Conservation (phyloP, 75 land plant genomes). For the Gnetum montanum region DNA sequence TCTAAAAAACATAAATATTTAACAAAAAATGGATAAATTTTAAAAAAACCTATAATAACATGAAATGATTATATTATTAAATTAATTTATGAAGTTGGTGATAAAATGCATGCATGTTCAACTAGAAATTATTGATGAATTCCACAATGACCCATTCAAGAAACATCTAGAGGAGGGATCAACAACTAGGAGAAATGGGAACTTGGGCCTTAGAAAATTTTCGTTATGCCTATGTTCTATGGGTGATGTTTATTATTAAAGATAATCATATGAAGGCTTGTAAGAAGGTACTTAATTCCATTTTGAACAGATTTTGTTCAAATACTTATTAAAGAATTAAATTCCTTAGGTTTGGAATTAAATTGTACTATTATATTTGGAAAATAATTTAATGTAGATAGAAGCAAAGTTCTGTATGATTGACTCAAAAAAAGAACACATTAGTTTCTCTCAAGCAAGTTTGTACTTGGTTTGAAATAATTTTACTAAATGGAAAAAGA, state of each 20-base stretch:
- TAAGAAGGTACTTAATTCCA: too few relatives aligned
- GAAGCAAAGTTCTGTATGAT: neutral
- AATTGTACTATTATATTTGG: too few relatives aligned
- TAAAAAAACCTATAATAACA: slow-evolving; percentile 10
- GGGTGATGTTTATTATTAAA: too few relatives aligned
- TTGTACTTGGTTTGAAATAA: neutral
- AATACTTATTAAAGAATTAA: too few relatives aligned
- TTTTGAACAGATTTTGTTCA: too few relatives aligned
- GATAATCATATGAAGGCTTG: too few relatives aligned
- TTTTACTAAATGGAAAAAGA: neutral
- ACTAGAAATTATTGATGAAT: neutral
- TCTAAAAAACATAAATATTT: slow-evolving; percentile 10
- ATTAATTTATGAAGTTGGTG: slow-evolving; percentile 4
- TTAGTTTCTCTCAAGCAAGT: neutral
- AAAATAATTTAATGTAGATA: too few relatives aligned
- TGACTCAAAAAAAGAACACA: neutral
- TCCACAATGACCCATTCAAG: neutral
- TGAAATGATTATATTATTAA: slow-evolving; percentile 2
- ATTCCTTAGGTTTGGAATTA: too few relatives aligned
- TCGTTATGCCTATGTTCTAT: too few relatives aligned
- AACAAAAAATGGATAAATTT: slow-evolving; percentile 2
- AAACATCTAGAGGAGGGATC: neutral
- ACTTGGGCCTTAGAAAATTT: too few relatives aligned
- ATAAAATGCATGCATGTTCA: neutral
- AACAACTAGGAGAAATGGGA: neutral